These are phyloP conservation scores for Fragilariopsis cylindrus DNA, from an alignment of 108 stramenopile species.

Conservation along the genomic window DNA sequence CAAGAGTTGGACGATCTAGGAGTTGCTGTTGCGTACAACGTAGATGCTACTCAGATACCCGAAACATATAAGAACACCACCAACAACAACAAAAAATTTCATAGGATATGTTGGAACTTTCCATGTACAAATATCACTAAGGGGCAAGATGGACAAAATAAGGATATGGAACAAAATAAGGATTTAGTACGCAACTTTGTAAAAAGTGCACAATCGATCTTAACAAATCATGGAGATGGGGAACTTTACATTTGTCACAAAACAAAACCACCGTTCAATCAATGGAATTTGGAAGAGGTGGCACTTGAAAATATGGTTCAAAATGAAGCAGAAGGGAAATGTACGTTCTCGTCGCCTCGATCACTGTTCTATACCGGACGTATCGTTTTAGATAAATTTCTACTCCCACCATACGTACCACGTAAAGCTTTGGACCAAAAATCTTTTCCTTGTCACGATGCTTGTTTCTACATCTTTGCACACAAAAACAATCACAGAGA, in stretches of 20 bases:
- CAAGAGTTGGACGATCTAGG: constrained; percentile 40
- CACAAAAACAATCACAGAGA: constrained; percentile 5
- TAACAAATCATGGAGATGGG: constrained; percentile 38
- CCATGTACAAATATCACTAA: constrained; percentile 79
- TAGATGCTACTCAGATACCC: constrained; percentile 78
- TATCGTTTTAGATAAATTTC: constrained; percentile 76
- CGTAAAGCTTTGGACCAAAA: constrained; percentile 87
- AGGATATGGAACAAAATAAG: constrained; percentile 85
- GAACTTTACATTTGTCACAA: constrained; percentile 89
- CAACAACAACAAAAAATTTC: constrained; percentile 34
- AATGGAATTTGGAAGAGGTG: constrained; percentile 80
- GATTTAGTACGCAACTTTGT: constrained; percentile 65
- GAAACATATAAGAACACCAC: constrained; percentile 43
- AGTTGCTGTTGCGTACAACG: constrained; percentile 52
- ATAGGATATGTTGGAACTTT: constrained; percentile 91
- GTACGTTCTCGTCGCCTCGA: background rate
- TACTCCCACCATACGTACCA: constrained; percentile 75
- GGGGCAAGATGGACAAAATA: constrained; percentile 91
- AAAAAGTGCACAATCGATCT: constrained; percentile 32
- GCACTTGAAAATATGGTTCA: constrained; percentile 21
- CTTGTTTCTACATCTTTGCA: constrained; percentile 80
- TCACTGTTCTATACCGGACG: constrained; percentile 42
- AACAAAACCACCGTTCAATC: constrained; percentile 89
- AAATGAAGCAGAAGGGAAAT: background rate
- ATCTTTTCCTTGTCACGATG: constrained; percentile 89